These are phyloP conservation scores for Hypoxylon rickii DNA, from an alignment of 495 filamentous ascomycete species.

Conservation along the genomic window DNA sequence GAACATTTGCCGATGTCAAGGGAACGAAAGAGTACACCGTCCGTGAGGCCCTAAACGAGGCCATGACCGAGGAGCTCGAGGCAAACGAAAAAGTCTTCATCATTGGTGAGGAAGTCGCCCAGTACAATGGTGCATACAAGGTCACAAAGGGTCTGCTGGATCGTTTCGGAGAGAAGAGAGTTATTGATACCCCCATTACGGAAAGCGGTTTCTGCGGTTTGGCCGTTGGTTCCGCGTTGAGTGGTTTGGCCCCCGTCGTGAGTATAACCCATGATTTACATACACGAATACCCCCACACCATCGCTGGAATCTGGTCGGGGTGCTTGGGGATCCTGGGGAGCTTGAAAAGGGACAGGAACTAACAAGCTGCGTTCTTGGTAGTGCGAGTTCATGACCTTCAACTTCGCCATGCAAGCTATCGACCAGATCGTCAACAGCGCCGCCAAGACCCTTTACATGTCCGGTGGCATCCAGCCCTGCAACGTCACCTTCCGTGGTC, in stretches of 20 bases:
- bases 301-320: too few relatives aligned
- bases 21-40: conserved; percentile 92
- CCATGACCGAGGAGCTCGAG: conserved; percentile 96
- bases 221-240: conserved; percentile 90
- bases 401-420: conserved; percentile 99
- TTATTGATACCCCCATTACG: conserved; percentile 98
- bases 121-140: conserved; percentile 99
- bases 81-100: conserved; percentile 91
- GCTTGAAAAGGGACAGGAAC: neutral
- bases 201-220: conserved; percentile 94
- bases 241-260: conserved; percentile 91
- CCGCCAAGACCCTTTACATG: conserved; percentile 99
- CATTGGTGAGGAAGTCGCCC: conserved; percentile 95
- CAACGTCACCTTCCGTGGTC: conserved; percentile 98
- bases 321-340: neutral
- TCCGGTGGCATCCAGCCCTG: conserved; percentile 98
- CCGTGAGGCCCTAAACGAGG: conserved; percentile 95
- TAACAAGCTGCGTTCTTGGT: conserved; percentile 18
- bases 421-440: conserved; percentile 99
- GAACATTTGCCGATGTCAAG: conserved; percentile 57
- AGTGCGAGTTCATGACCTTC: conserved; percentile 99
- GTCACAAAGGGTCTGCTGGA: conserved; percentile 96
- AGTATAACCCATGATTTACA: conserved; percentile 53
- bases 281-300: too few relatives aligned
- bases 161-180: conserved; percentile 93